Evolutionary conservation across 2,329 filamentous ascomycete genomes (phyloP).

Genomic region (Cercospora zeina): DNA sequence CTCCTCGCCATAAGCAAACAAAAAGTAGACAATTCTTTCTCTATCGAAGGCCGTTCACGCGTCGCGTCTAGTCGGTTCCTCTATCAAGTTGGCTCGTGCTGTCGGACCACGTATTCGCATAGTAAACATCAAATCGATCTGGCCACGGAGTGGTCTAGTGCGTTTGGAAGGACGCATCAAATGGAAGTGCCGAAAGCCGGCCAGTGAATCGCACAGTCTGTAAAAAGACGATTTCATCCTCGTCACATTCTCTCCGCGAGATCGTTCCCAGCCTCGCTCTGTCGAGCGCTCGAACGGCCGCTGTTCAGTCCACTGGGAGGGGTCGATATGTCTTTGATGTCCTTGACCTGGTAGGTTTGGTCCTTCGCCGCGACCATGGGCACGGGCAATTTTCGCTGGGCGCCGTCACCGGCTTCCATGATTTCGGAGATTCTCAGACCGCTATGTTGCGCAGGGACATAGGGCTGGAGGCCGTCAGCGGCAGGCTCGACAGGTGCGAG

Average conservation of each 20-base stretch:
- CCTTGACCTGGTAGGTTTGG: slow-evolving; percentile 60
- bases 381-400: slow-evolving; percentile 85
- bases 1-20: slow-evolving; percentile 29
- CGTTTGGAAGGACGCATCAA: neutral
- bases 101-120: slow-evolving; percentile 11
- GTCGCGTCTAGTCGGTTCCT: slow-evolving; percentile 3
- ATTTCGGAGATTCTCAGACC: slow-evolving; percentile 89
- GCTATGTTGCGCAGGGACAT: slow-evolving; percentile 57
- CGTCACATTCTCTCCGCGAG: slow-evolving; percentile 34
- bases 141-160: slow-evolving; percentile 8
- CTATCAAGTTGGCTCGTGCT: slow-evolving; percentile 12
- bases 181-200: neutral
- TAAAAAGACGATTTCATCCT: neutral
- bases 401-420: slow-evolving; percentile 82
- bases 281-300: slow-evolving; percentile 40
- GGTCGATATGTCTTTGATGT: slow-evolving; percentile 62
- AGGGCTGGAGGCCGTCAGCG: slow-evolving; percentile 60
- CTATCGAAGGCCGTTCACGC: slow-evolving; percentile 9
- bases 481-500: slow-evolving; percentile 71
- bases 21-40: slow-evolving; percentile 12
- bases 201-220: neutral
- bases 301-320: slow-evolving; percentile 71
- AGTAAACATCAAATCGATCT: slow-evolving; percentile 5
- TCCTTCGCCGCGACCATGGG: slow-evolving; percentile 68
- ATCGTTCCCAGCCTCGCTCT: slow-evolving; percentile 40